These are phyloP conservation scores for Penicillium sp. DNA, from an alignment of 2,329 filamentous ascomycete species.

Conservation along the genomic window DNA sequence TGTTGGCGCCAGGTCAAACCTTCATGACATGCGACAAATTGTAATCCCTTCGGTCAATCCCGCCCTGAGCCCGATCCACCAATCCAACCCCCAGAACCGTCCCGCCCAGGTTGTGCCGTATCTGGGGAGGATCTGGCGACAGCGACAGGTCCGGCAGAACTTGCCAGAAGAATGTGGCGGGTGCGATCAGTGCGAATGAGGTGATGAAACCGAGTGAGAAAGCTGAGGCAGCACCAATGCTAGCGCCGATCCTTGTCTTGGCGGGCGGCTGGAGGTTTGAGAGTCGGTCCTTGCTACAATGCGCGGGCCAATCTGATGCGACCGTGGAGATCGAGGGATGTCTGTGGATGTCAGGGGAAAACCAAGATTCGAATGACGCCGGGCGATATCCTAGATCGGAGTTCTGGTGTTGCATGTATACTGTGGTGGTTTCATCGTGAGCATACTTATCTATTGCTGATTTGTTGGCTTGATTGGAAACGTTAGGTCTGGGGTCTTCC, in stretches of 20 bases:
- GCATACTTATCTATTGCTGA: not conserved
- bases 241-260: slow-evolving; percentile 12
- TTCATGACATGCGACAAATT: not conserved
- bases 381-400: not conserved
- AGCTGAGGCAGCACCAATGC: slow-evolving; percentile 6
- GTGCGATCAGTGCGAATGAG: slow-evolving; percentile 12
- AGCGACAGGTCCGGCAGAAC: slow-evolving; percentile 11
- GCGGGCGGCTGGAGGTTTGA: slow-evolving; percentile 17
- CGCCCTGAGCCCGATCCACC: not conserved
- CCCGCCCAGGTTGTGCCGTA: slow-evolving; percentile 3
- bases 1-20: not conserved
- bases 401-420: not conserved
- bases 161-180: slow-evolving; percentile 6
- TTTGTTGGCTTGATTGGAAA: not conserved
- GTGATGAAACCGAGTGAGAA: slow-evolving; percentile 14
- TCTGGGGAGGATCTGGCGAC: not conserved
- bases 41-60: not conserved
- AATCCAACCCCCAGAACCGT: not conserved
- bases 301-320: slow-evolving; percentile 11
- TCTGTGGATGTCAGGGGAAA: not conserved
- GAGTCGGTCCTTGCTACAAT: slow-evolving; percentile 13
- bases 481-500: too few species aligned
- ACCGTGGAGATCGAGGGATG: slow-evolving; percentile 7
- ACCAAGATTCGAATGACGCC: not conserved
- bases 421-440: not conserved